Percentiles rank a stretch among this genome's conserved stretches.
These are phyloP conservation scores for Plantago elongata DNA, from an alignment of 257 asterid genomes.

Conservation along the genomic window DNA sequence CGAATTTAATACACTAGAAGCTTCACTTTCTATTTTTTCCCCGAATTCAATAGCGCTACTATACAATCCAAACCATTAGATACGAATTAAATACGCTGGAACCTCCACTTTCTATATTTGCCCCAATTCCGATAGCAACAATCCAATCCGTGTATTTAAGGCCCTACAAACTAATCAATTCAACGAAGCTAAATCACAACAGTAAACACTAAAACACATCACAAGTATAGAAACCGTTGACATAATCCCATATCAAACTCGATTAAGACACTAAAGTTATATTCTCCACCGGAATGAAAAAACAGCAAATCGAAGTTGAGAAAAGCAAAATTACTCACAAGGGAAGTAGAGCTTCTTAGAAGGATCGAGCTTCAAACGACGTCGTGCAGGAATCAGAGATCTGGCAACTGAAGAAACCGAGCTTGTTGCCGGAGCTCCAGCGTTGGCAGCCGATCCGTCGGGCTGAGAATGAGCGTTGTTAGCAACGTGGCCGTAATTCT, in stretches of 20 bases:
- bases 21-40: no score
- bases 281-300: neutral
- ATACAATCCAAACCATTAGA: neutral
- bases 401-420: constrained; percentile 86
- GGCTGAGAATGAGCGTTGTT: constrained; percentile 36
- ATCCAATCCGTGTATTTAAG: neutral
- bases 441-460: constrained; percentile 60
- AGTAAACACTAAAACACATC: neutral
- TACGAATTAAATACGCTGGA: neutral
- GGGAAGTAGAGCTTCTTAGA: constrained; percentile 83
- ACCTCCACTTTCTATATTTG: neutral
- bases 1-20: no score
- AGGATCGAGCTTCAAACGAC: constrained; percentile 96
- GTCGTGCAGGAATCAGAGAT: constrained; percentile 81
- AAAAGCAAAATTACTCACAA: constrained; percentile 35
- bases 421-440: constrained; percentile 30
- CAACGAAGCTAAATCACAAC: neutral
- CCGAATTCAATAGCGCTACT: no score
- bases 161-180: neutral
- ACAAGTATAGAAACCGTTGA: constrained; percentile 2
- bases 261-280: constrained; percentile 7
- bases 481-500: constrained; percentile 49
- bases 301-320: neutral
- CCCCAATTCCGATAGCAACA: neutral
- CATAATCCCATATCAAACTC: constrained; percentile 21